phyloP scores from a whole-genome alignment of 2,329 filamentous ascomycete species.

The Xylaria sp. region DNA sequence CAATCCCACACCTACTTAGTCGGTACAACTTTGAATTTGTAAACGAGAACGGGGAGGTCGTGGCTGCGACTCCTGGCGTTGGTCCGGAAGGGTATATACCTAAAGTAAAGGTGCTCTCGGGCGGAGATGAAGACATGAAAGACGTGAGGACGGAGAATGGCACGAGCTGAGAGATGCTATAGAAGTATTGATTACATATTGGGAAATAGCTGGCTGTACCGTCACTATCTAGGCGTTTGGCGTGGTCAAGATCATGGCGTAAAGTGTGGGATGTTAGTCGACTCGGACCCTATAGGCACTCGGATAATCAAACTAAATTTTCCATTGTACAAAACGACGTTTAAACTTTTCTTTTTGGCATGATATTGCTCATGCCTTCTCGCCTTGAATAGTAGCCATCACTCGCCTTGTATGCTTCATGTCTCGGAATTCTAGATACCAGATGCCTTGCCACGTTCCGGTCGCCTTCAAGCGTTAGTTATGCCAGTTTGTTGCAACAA shows the following conservation, averaged over 20 bases:
- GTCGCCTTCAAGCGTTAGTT: constrained; percentile 52
- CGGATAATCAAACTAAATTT: constrained; percentile 2
- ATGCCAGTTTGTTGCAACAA: neutral
- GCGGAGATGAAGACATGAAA: constrained; percentile 65
- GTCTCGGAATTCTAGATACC: constrained; percentile 88
- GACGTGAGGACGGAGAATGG: constrained; percentile 39
- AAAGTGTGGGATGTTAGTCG: constrained; percentile 5
- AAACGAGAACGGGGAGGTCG: constrained; percentile 87
- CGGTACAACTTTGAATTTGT: constrained; percentile 98
- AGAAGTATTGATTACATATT: neutral
- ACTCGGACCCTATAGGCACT: neutral
- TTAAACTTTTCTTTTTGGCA: neutral
- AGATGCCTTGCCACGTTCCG: constrained; percentile 85
- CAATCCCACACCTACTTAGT: constrained; percentile 92
- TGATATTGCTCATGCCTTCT: constrained; percentile 57
- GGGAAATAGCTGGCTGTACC: constrained; percentile 13
- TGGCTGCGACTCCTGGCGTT: constrained; percentile 80
- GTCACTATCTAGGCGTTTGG: constrained; percentile 28
- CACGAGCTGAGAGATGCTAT: constrained; percentile 18
- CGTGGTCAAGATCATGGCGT: constrained; percentile 24
- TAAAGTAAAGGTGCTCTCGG: constrained; percentile 69
- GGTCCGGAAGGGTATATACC: constrained; percentile 65
- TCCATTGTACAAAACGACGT: neutral
- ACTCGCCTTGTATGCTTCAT: constrained; percentile 79
- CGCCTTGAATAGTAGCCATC: constrained; percentile 92